These are phyloP conservation scores for Beauveria australis DNA, from an alignment of 2,329 filamentous ascomycete species.

Conservation along the genomic window DNA sequence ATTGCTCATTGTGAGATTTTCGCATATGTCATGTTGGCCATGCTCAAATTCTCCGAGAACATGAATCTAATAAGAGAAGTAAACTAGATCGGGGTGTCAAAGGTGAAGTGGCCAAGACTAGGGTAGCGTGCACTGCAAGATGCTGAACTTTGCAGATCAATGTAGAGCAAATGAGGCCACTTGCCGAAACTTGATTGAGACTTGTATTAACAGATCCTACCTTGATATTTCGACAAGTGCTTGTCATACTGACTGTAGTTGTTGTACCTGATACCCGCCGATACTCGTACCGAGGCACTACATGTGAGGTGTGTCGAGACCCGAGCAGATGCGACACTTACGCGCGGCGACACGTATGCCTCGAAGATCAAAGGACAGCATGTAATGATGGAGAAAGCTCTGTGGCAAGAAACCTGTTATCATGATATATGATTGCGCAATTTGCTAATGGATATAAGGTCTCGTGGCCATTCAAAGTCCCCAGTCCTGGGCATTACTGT, in stretches of 20 bases:
- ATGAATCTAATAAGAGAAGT: no score
- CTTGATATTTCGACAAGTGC: no score
- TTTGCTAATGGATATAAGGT: neutral
- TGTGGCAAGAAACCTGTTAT: neutral
- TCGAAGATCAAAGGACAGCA: neutral
- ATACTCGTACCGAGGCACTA: neutral
- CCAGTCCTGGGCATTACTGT: neutral
- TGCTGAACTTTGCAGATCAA: no score
- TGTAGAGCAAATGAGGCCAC: no score
- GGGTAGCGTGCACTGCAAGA: neutral
- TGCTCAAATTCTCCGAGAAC: no score
- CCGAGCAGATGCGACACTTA: neutral
- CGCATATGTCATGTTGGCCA: no score
- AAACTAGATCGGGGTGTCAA: neutral
- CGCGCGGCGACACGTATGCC: constrained; percentile 1
- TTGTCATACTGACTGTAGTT: no score
- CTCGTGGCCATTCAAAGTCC: neutral
- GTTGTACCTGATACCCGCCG: neutral
- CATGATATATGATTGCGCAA: neutral
- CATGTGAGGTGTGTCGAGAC: neutral
- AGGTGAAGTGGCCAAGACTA: neutral
- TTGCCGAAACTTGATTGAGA: no score
- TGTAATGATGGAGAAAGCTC: neutral
- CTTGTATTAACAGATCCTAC: no score
- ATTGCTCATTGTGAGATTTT: no score